phyloP scores from a whole-genome alignment of 1,284 basidiomycete species.

The Puccinia triticina region DNA sequence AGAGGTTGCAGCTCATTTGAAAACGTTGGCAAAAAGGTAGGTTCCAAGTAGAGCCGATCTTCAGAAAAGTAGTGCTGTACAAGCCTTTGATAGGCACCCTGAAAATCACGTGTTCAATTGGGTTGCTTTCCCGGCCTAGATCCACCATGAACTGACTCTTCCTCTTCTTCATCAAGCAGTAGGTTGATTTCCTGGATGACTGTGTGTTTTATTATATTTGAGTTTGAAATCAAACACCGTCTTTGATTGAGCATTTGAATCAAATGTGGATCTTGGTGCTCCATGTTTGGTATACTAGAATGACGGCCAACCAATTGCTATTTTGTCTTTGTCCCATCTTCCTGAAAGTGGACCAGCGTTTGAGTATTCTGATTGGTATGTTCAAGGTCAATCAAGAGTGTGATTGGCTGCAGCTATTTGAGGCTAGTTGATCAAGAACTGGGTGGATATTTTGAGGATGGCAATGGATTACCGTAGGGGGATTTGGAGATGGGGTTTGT shows the following conservation, averaged over 20 bases:
- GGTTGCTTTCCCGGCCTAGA: background rate
- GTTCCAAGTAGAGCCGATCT: background rate
- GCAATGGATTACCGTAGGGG: too few relatives aligned
- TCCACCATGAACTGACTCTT: slow-evolving; percentile 8
- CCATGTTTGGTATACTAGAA: too few relatives aligned
- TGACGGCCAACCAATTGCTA: too few relatives aligned
- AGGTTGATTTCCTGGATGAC: slow-evolving; percentile 2
- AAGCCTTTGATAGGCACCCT: slow-evolving; percentile 12
- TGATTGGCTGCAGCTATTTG: too few relatives aligned
- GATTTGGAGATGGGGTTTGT: too few relatives aligned
- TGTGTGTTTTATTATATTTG: background rate
- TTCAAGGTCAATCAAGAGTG: background rate
- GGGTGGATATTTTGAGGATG: too few relatives aligned
- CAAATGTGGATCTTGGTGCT: too few relatives aligned
- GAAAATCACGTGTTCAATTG: background rate
- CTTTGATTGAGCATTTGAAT: too few relatives aligned
- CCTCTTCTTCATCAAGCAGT: background rate
- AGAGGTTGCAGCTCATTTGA: slow-evolving; percentile 8
- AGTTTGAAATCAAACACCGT: background rate
- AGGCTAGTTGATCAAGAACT: too few relatives aligned
- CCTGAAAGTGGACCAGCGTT: background rate
- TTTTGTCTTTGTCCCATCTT: background rate
- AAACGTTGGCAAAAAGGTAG: slow-evolving; percentile 8
- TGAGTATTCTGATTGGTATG: background rate
- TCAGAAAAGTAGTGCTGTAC: background rate